These are phyloP conservation scores for Fusarium stilboides DNA, from an alignment of 2,329 filamentous ascomycete genomes.

Conservation along the genomic window DNA sequence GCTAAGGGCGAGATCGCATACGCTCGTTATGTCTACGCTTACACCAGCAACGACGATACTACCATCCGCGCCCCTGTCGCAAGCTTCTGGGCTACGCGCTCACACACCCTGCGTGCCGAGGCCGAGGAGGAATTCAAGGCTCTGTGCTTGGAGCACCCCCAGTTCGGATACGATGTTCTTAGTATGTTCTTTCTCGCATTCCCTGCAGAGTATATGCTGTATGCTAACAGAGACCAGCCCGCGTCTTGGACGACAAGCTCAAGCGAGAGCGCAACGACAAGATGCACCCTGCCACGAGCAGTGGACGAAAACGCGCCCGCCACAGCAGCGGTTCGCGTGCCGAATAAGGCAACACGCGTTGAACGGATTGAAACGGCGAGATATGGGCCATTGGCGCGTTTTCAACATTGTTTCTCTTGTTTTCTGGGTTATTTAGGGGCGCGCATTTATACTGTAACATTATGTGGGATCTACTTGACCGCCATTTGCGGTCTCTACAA, in stretches of 20 bases:
- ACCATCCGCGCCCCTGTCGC: constrained; percentile 46
- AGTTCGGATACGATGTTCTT: constrained; percentile 94
- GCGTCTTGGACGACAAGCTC: constrained; percentile 77
- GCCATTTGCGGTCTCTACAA: background rate
- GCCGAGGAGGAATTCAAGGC: constrained; percentile 87
- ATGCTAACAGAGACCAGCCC: constrained; percentile 60
- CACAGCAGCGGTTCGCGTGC: constrained; percentile 61
- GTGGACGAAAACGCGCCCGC: constrained; percentile 70
- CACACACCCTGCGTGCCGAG: constrained; percentile 85
- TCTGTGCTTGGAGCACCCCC: constrained; percentile 89
- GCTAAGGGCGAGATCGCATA: constrained; percentile 93
- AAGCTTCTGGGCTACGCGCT: constrained; percentile 51
- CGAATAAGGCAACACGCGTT: constrained; percentile 8
- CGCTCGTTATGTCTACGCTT: constrained; percentile 72
- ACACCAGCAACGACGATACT: constrained; percentile 38
- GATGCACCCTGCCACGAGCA: constrained; percentile 65
- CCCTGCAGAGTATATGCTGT: no score
- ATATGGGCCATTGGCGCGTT: background rate
- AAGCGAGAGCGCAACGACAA: constrained; percentile 74
- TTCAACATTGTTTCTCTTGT: constrained; percentile 9
- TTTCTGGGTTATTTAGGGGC: constrained; percentile 23
- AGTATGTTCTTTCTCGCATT: constrained; percentile 65
- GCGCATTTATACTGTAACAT: constrained; percentile 6
- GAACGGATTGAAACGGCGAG: background rate
- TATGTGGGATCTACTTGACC: constrained; percentile 1